phyloP scores from a whole-genome alignment of 1,284 basidiomycete species.

The Boletus austroedulis region DNA sequence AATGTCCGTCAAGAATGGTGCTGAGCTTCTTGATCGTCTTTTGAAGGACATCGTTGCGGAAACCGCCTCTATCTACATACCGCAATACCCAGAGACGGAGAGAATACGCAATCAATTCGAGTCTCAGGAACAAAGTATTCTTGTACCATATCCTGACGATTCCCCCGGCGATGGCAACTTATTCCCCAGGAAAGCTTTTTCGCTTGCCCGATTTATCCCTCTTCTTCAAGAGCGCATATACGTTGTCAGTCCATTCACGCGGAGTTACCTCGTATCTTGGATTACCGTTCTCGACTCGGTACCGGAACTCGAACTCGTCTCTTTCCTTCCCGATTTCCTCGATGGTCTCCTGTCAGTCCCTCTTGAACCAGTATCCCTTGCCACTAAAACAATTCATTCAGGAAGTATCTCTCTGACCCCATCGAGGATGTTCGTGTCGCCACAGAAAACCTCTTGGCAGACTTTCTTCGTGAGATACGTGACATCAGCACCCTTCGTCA shows the following conservation, averaged over 20 bases:
- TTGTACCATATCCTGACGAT: conserved; percentile 63
- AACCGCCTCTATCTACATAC: conserved; percentile 93
- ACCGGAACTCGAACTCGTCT: conserved; percentile 92
- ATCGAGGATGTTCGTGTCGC: conserved; percentile 92
- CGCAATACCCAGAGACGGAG: conserved; percentile 80
- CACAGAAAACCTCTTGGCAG: conserved; percentile 88
- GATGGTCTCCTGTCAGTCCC: conserved; percentile 86
- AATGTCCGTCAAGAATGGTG: conserved; percentile 96
- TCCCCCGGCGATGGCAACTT: conserved; percentile 43
- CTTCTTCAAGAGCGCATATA: conserved; percentile 91
- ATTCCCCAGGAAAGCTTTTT: conserved; percentile 80
- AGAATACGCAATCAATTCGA: conserved; percentile 52
- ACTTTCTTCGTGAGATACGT: conserved; percentile 91
- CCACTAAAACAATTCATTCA: conserved; percentile 35
- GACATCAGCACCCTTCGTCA: conserved; percentile 75
- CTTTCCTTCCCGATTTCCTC: conserved; percentile 91
- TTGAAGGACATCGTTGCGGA: conserved; percentile 98
- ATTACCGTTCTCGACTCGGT: conserved; percentile 95
- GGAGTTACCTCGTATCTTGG: conserved; percentile 97
- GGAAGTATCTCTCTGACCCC: conserved; percentile 94
- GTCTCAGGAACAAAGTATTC: conserved; percentile 50
- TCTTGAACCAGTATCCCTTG: conserved; percentile 6
- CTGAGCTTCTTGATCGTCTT: conserved; percentile 94
- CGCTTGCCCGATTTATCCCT: conserved; percentile 92
- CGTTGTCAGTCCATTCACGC: conserved; percentile 92